Evolutionary conservation across 805 yeast genomes (phyloP).

Genomic region (Isabelozyma gotoi): DNA sequence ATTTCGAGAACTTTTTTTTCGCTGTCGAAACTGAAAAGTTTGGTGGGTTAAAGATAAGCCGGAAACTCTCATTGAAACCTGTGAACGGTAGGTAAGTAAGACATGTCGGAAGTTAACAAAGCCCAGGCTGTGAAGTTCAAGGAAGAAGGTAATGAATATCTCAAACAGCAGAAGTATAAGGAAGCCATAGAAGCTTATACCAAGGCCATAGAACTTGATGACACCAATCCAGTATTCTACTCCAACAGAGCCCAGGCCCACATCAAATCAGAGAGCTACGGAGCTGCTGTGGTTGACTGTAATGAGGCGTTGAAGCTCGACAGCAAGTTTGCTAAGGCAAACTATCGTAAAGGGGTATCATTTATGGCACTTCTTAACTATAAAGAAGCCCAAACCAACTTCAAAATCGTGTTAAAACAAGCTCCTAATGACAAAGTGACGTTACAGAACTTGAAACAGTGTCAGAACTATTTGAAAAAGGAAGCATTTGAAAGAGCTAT

Average conservation of each 20-base stretch:
- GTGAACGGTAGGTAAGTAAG: too few species aligned
- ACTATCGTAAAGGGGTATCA: slow-evolving; percentile 85
- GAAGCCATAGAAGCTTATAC: slow-evolving; percentile 73
- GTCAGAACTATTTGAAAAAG: slow-evolving; percentile 64
- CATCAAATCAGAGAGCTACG: slow-evolving; percentile 82
- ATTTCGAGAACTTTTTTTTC: neutral
- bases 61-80: too few species aligned
- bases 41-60: neutral
- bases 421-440: slow-evolving; percentile 75
- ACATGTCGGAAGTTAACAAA: neutral
- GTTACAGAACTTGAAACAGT: slow-evolving; percentile 55
- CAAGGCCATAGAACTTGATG: slow-evolving; percentile 66
- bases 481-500: slow-evolving; percentile 87
- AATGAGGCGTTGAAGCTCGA: slow-evolving; percentile 68
- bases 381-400: slow-evolving; percentile 69
- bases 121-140: slow-evolving; percentile 53
- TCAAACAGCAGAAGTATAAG: slow-evolving; percentile 63
- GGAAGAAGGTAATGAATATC: slow-evolving; percentile 68
- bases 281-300: slow-evolving; percentile 80
- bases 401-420: slow-evolving; percentile 56
- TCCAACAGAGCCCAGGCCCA: slow-evolving; percentile 91
- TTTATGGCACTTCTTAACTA: slow-evolving; percentile 73
- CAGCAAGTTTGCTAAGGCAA: slow-evolving; percentile 69
- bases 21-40: neutral
- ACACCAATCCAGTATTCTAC: slow-evolving; percentile 59